phyloP scores from a whole-genome alignment of 192 early-diverging fungal genomes.

The Entomortierella beljakovae region DNA sequence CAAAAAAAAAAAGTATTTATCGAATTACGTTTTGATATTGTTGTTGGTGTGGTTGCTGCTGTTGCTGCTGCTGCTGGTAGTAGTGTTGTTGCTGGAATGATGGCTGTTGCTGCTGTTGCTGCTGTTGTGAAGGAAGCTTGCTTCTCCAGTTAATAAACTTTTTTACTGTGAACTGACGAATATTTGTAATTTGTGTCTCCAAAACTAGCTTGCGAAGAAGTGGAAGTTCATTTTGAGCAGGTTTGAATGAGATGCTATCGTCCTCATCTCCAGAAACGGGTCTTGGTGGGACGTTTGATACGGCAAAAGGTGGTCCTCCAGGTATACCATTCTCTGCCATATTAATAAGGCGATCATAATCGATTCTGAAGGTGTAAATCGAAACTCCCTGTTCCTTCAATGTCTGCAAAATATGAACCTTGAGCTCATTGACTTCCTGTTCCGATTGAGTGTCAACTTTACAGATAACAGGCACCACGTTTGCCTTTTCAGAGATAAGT shows the following conservation, averaged over 20 bases:
- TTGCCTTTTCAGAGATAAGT: conserved; percentile 62
- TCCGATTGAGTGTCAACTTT: conserved; percentile 71
- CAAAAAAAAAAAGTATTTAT: conserved; percentile 5
- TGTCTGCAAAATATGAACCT: conserved; percentile 62
- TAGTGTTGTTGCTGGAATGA: conserved; percentile 9
- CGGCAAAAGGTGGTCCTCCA: conserved; percentile 67
- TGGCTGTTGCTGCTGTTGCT: conserved; percentile 7
- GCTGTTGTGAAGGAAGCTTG: conserved; percentile 39
- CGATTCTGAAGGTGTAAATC: conserved; percentile 69
- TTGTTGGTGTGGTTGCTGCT: conserved; percentile 13
- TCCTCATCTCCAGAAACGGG: conserved; percentile 8
- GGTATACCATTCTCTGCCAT: conserved; percentile 58
- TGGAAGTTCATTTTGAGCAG: conserved; percentile 57
- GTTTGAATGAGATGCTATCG: conserved; percentile 31
- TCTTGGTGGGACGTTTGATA: conserved; percentile 30
- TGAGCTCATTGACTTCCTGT: conserved; percentile 65
- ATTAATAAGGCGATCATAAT: conserved; percentile 58
- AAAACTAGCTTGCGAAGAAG: conserved; percentile 60
- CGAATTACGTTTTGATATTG: conserved; percentile 38
- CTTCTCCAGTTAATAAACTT: conserved; percentile 69
- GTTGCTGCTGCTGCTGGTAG: conserved; percentile 4
- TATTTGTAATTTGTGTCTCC: conserved; percentile 64
- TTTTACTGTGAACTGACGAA: conserved; percentile 65
- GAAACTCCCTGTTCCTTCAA: conserved; percentile 64
- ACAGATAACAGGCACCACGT: conserved; percentile 74